Base-by-base conservation (phyloP, 345 rosid genomes). In the Carallia brachiata region DNA sequence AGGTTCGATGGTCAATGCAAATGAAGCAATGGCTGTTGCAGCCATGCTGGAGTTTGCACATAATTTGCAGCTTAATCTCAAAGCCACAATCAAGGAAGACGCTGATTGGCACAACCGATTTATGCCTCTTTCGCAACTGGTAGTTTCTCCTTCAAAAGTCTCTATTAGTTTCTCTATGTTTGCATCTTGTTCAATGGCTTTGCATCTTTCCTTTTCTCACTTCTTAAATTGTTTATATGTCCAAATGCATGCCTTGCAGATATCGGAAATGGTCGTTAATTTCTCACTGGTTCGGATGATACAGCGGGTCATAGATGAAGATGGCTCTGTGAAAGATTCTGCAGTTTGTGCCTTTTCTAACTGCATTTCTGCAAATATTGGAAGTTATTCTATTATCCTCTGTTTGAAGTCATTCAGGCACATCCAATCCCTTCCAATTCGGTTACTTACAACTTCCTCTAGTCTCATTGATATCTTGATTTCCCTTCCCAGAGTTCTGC, bases 291-390 rank as follows among this genome's bases (percentile, higher is more conserved):
- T 87, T 34, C 87, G 80, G 81, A 74, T 65, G 72, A 87, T 94
- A 75, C 84, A 79, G 65, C 88, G 79, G 79, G 84, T 85, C 74
- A 76, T 94, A 50, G 96, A 90, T 64, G 91, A 79, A 78, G 90
- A 91, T 82, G 97, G 97, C 59, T 77, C 84, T 58, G 85, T 90
- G 66, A 91, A 87, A 78, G 93, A 94, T 79, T 88, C 97, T 1
- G 96, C 97, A 61, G 97, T 91, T 77, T 72, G 93, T 80, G 78
- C 73, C 75, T 69, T 69, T 4, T 72, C 4, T n/a, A 7, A 0
- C 28, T 50, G 48, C 58, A 34, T 36, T 52, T 15, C 39, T 31
- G 4, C 31, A 30, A 30, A 27, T 13, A 13, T 56, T 27, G 60
- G 31, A 56, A 56, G 34, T 30, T 56, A 19, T 56, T 4, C 60